Evolutionary conservation across 2,329 filamentous ascomycete genomes (phyloP).

Genomic region (Calonectria multiphialidica): DNA sequence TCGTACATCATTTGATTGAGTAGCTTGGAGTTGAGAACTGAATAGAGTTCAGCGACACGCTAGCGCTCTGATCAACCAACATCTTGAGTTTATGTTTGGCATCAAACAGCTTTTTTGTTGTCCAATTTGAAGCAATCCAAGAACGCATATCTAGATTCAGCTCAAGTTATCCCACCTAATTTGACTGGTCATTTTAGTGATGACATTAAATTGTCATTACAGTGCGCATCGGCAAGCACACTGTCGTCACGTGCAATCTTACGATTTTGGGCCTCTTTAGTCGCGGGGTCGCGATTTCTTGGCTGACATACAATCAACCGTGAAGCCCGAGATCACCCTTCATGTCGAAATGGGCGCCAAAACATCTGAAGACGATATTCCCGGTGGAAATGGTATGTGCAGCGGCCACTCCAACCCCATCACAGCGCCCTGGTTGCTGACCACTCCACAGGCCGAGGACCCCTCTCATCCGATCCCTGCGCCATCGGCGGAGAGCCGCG

Average conservation of each 20-base stretch:
- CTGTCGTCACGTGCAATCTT: background rate
- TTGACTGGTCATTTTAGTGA: no score
- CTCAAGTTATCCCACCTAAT: background rate
- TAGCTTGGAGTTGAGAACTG: background rate
- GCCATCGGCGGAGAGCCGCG: constrained; percentile 55
- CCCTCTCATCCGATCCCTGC: constrained; percentile 30
- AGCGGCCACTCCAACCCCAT: background rate
- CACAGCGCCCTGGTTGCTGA: constrained; percentile 13
- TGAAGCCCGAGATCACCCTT: constrained; percentile 22
- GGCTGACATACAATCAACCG: background rate
- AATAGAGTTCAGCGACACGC: background rate
- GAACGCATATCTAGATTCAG: background rate
- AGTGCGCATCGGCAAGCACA: background rate
- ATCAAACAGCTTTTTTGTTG: background rate
- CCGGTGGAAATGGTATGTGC: constrained; percentile 46
- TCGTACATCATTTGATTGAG: background rate
- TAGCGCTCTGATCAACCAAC: background rate
- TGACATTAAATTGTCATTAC: no score
- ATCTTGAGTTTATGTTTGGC: background rate
- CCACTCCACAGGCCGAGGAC: constrained; percentile 28
- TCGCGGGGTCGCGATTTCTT: background rate
- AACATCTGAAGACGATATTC: constrained; percentile 51
- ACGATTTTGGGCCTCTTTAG: background rate
- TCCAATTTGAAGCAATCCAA: background rate
- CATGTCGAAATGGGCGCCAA: constrained; percentile 55